phyloP scores from a whole-genome alignment of 1,284 basidiomycete species.

The Cystobasidium sp. region DNA sequence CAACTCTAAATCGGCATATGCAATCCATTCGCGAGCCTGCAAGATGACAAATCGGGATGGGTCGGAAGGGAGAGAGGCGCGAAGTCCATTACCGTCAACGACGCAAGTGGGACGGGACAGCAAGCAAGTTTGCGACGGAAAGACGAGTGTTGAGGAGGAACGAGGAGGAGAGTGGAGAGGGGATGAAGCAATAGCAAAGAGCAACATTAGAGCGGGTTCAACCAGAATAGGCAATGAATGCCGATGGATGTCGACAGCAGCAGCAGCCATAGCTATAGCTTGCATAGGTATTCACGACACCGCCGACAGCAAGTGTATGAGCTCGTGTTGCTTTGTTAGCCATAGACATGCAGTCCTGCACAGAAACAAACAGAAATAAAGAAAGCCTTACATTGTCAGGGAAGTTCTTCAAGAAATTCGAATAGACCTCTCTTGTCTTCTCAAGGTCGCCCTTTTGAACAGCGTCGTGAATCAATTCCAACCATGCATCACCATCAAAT shows the following conservation, averaged over 20 bases:
- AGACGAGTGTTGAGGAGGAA: neutral
- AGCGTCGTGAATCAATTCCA: slow-evolving; percentile 68
- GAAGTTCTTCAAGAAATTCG: slow-evolving; percentile 73
- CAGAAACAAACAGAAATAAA: neutral
- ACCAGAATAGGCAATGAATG: neutral
- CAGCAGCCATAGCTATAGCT: too few species aligned
- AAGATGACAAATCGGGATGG: neutral
- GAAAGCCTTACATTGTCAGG: slow-evolving; percentile 70
- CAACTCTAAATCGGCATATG: slow-evolving; percentile 73
- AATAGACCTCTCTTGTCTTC: slow-evolving; percentile 71
- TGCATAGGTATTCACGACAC: too few species aligned
- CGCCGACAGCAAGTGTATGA: neutral
- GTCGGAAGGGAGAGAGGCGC: neutral
- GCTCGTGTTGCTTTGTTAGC: slow-evolving; percentile 8
- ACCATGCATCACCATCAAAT: slow-evolving; percentile 71
- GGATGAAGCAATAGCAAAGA: slow-evolving; percentile 28
- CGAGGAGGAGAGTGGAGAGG: neutral
- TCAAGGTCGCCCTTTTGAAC: slow-evolving; percentile 70
- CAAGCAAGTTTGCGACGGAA: neutral
- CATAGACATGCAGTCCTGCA: slow-evolving; percentile 4
- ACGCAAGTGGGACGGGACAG: neutral
- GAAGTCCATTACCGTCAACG: neutral
- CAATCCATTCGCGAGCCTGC: slow-evolving; percentile 59
- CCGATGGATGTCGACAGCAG: neutral
- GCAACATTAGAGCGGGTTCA: neutral